Evolutionary conservation across 2,329 filamentous ascomycete genomes (phyloP).

Genomic region (Apiospora marii): DNA sequence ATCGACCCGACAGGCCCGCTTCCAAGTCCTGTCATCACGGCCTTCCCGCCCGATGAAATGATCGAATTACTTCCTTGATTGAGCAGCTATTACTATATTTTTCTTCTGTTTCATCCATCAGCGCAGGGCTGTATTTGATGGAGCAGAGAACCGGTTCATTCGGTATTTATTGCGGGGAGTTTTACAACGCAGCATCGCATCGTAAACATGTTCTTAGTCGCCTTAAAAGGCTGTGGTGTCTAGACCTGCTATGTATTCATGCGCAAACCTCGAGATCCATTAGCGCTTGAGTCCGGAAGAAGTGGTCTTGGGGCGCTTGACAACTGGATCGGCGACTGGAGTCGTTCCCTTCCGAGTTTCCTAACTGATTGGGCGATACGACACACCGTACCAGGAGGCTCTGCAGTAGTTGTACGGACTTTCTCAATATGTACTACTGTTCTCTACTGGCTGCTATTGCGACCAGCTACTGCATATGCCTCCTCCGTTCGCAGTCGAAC

Average conservation of each 20-base stretch:
- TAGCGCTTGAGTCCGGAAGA: neutral
- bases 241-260: neutral
- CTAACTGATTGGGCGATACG: neutral
- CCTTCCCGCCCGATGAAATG: conserved; percentile 9
- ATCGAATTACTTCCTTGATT: conserved; percentile 10
- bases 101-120: neutral
- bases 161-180: conserved; percentile 10
- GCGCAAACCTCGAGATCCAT: neutral
- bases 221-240: conserved; percentile 1
- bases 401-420: conserved; percentile 15
- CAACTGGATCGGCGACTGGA: conserved; percentile 3
- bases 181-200: conserved; percentile 2
- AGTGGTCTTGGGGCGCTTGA: neutral
- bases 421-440: neutral
- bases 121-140: conserved; percentile 1
- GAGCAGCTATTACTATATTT: neutral
- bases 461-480: neutral
- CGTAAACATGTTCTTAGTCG: conserved; percentile 5
- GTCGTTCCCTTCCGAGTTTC: neutral
- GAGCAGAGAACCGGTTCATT: conserved; percentile 7
- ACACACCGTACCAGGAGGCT: conserved; percentile 4
- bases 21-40: conserved; percentile 18
- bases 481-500: neutral
- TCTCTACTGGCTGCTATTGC: neutral
- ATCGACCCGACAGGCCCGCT: conserved; percentile 15